Conservation (phyloP, 108 stramenopile genomes). For the Conticribra weissflogii region DNA sequence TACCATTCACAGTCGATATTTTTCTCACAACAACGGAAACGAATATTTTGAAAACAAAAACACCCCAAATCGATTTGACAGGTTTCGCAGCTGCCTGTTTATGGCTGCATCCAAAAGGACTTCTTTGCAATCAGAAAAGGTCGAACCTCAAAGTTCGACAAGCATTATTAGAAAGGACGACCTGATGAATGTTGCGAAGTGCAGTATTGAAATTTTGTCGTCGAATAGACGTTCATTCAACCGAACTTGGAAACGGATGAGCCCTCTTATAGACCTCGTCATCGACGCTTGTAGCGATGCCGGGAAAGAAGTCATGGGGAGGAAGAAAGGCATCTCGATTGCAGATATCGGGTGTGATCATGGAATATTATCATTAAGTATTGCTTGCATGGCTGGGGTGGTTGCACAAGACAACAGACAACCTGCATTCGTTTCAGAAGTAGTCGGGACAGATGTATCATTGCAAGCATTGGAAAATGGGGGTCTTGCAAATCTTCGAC, state of each 20-base stretch:
- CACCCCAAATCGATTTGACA: constrained; percentile 19
- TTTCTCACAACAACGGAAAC: too few species aligned
- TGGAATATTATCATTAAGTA: constrained; percentile 67
- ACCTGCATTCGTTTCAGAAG: constrained; percentile 44
- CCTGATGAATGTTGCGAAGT: constrained; percentile 28
- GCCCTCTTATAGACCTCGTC: constrained; percentile 37
- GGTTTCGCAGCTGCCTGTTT: constrained; percentile 14
- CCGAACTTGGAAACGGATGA: constrained; percentile 37
- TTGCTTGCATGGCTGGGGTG: constrained; percentile 58
- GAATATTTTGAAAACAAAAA: neutral
- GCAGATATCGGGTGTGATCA: constrained; percentile 87
- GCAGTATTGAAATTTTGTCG: constrained; percentile 38
- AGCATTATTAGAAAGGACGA: neutral
- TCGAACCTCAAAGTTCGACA: too few species aligned
- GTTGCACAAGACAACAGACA: constrained; percentile 5
- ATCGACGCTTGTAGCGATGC: constrained; percentile 1
- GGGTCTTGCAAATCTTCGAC: neutral
- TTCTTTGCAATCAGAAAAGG: neutral
- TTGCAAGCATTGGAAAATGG: constrained; percentile 3
- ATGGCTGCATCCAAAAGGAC: neutral
- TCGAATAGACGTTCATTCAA: constrained; percentile 39
- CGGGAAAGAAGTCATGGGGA: neutral
- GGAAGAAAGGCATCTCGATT: constrained; percentile 26
- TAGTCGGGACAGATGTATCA: constrained; percentile 77
- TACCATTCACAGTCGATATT: neutral